Base-by-base conservation (phyloP, 441 rosid genomes). In the Aquilaria agallochum region DNA sequence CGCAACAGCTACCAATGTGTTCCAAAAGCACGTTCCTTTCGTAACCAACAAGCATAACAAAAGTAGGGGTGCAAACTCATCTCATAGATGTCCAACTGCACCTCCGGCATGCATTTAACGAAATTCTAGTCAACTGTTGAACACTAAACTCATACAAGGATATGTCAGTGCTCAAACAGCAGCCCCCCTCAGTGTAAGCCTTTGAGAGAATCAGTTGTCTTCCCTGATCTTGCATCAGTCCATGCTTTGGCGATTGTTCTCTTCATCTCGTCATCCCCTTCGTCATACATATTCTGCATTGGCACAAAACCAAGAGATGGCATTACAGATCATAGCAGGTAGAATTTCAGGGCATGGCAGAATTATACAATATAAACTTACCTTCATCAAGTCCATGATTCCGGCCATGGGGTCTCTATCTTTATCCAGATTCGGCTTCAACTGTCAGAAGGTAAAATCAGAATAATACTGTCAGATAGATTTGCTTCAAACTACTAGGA, bases 361-460 rank as follows among this genome's bases (percentile, higher is more conserved):
- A 2, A 2, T 34, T 2, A 54, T 6, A 15, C 20, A 20, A 30
- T 27, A 14, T 3, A 0, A 40, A 56, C 61, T 50, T 62, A 83
- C 98, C 97, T 93, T 93, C 95, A 93, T 94, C 31, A 94, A 63
- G 72, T 78, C 92, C 98, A 94, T 90, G 44, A 92, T 93, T 66
- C 98, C 98, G 62, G 96, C 96, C 97, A 89, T 92, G 11, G 97
- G 97, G 67, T 92, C 96, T 55, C 78, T 46, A 0, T 82, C 80
- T 65, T 87, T 82, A 50, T 79, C 97, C 54, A 86, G 53, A 65
- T 73, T 84, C 0, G 98, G 97, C 70, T 87, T 94, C 75, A 94
- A 78, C 98, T 90, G 75, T 52, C 3, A 60, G 68, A 53, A 60
- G 27, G 5, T 2, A 5, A 11, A 58, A 50, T 27, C 1, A 59